These are phyloP conservation scores for Eucalyptus pauciflora DNA, from an alignment of 345 rosid species.

Conservation along the genomic window DNA sequence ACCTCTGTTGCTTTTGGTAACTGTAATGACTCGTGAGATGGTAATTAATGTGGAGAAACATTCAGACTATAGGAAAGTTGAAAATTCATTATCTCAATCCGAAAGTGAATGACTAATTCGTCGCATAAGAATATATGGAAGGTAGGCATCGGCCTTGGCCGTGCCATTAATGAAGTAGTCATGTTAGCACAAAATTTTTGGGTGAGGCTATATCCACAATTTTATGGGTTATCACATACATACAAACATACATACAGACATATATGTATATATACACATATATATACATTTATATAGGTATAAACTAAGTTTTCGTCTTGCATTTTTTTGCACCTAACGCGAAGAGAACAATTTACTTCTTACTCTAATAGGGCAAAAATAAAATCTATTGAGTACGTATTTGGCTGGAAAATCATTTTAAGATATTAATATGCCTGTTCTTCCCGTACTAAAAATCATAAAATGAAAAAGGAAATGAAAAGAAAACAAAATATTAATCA, in stretches of 20 bases:
- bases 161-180: not conserved
- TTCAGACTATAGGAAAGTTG: not conserved
- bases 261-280: rapidly evolving
- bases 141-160: not conserved
- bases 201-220: not conserved
- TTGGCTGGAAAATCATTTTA: not conserved
- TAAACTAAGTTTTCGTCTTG: not conserved
- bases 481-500: not conserved
- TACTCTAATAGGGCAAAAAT: not conserved
- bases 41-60: not conserved
- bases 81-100: not conserved
- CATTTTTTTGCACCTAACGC: not conserved
- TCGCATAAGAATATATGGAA: not conserved
- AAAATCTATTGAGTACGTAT: not conserved
- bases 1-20: not conserved
- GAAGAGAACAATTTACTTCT: not conserved
- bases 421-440: not conserved
- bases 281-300: too few relatives aligned
- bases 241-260: too few relatives aligned
- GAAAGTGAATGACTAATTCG: not conserved
- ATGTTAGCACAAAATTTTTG: not conserved
- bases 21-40: not conserved
- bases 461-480: not conserved
- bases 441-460: not conserved
- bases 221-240: too few relatives aligned